Conservation (phyloP, 2,329 filamentous ascomycete genomes). For the Colletotrichum australisinense region DNA sequence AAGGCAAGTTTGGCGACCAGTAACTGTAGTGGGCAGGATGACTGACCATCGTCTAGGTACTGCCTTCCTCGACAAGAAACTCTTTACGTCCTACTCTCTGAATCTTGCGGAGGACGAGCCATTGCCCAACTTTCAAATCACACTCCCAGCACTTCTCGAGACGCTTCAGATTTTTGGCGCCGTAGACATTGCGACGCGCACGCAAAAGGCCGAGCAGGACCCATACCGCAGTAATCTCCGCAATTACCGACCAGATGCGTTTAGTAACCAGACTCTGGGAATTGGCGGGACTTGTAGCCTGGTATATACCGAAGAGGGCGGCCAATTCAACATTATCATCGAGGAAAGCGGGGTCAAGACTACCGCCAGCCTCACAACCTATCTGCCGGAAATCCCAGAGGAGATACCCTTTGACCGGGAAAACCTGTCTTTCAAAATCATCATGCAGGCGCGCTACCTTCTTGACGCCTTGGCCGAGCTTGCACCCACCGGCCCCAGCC, state of each 20-base stretch:
- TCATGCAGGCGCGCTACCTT: constrained; percentile 84
- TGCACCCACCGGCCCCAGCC: constrained; percentile 76
- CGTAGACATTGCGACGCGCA: constrained; percentile 72
- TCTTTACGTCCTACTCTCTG: constrained; percentile 89
- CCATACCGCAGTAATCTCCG: constrained; percentile 71
- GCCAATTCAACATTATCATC: constrained; percentile 85
- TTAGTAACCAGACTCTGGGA: constrained; percentile 84
- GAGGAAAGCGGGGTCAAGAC: constrained; percentile 90
- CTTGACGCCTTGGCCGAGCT: constrained; percentile 79
- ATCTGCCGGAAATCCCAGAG: constrained; percentile 78
- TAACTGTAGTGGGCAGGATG: constrained; percentile 48
- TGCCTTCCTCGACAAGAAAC: constrained; percentile 86
- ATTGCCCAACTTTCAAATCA: constrained; percentile 84
- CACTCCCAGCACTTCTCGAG: constrained; percentile 87
- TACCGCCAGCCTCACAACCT: constrained; percentile 90
- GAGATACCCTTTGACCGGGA: constrained; percentile 91
- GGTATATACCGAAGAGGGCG: constrained; percentile 79
- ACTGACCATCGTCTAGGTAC: constrained; percentile 26
- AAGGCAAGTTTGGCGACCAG: constrained; percentile 74
- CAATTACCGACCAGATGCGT: constrained; percentile 77
- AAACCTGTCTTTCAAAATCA: constrained; percentile 88
- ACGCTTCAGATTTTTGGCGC: constrained; percentile 95
- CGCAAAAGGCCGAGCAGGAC: constrained; percentile 69
- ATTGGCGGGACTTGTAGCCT: constrained; percentile 89
- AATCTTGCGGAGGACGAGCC: constrained; percentile 57